Evolutionary conservation across 805 yeast species (phyloP).

Genomic region (Ogataea corticis): DNA sequence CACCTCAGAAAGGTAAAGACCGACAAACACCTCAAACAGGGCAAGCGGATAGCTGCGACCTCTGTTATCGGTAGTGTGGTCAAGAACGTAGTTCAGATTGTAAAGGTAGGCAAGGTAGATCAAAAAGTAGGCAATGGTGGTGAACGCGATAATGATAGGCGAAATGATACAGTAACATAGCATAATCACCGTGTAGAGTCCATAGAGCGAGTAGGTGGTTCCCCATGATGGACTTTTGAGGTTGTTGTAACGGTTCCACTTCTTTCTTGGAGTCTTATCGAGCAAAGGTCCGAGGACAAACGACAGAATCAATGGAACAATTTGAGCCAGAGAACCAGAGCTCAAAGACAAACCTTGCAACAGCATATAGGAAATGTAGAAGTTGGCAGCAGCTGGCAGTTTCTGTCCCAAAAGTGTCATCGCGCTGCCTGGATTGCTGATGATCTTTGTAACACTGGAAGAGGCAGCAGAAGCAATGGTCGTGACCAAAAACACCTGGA

Average conservation of each 20-base stretch:
- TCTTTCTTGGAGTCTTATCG: constrained; percentile 88
- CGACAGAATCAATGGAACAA: constrained; percentile 70
- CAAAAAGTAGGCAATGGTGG: constrained; percentile 56
- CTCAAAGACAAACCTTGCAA: constrained; percentile 80
- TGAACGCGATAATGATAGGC: constrained; percentile 68
- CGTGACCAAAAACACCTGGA: constrained; percentile 83
- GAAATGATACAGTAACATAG: constrained; percentile 77
- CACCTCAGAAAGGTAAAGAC: constrained; percentile 68
- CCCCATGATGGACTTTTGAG: constrained; percentile 79
- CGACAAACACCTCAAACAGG: constrained; percentile 70
- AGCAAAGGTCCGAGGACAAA: constrained; percentile 68
- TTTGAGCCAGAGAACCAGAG: constrained; percentile 74
- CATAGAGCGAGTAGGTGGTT: constrained; percentile 73
- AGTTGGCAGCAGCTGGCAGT: constrained; percentile 88
- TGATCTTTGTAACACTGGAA: constrained; percentile 70
- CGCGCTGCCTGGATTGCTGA: constrained; percentile 66
- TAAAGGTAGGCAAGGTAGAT: constrained; percentile 64
- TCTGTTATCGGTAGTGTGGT: constrained; percentile 60
- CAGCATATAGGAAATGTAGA: constrained; percentile 79
- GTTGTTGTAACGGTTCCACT: constrained; percentile 74
- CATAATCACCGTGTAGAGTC: constrained; percentile 71
- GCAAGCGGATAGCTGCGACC: constrained; percentile 77
- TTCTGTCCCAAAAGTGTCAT: constrained; percentile 71
- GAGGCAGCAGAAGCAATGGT: constrained; percentile 85
- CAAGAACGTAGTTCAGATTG: constrained; percentile 61